These are phyloP conservation scores for Leccinum pachyderme DNA, from an alignment of 1,284 basidiomycete genomes.

Conservation along the genomic window DNA sequence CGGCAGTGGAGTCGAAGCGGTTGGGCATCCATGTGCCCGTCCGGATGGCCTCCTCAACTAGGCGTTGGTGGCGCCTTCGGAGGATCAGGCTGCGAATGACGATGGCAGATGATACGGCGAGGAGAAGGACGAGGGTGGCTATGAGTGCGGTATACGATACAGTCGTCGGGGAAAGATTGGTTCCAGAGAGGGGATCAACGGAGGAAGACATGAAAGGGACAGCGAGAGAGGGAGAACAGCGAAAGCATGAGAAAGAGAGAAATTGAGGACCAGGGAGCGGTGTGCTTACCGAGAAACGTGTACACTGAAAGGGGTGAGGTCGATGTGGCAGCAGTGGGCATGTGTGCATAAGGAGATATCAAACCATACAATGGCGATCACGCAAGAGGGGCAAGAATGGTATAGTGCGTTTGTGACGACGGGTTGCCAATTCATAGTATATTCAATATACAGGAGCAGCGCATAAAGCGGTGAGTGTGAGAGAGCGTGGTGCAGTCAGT, in stretches of 20 bases:
- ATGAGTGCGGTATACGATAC: conserved; percentile 33
- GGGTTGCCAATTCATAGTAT: background rate
- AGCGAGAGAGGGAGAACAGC: conserved; percentile 5
- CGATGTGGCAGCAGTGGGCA: conserved; percentile 5
- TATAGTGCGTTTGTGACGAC: background rate
- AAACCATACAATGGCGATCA: conserved; percentile 8
- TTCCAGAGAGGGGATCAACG: background rate
- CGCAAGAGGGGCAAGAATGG: conserved; percentile 1
- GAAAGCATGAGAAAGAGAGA: background rate
- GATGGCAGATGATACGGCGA: conserved; percentile 61
- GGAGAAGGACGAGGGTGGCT: conserved; percentile 64
- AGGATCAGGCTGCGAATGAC: conserved; percentile 58
- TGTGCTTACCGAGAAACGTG: conserved; percentile 32
- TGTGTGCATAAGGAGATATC: conserved; percentile 4
- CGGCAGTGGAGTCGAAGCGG: conserved; percentile 18
- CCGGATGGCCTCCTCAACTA: conserved; percentile 59
- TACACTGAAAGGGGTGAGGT: conserved; percentile 23
- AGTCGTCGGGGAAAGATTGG: conserved; percentile 4
- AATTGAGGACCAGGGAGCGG: background rate
- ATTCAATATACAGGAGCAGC: background rate
- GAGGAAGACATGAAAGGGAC: conserved; percentile 19
- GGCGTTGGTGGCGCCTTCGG: conserved; percentile 51
- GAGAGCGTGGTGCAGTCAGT: conserved; percentile 15
- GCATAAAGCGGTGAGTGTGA: conserved; percentile 8
- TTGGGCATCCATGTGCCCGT: conserved; percentile 56